These are phyloP conservation scores for Radiomyces spectabilis DNA, from an alignment of 192 early-diverging fungal genomes.

Conservation along the genomic window DNA sequence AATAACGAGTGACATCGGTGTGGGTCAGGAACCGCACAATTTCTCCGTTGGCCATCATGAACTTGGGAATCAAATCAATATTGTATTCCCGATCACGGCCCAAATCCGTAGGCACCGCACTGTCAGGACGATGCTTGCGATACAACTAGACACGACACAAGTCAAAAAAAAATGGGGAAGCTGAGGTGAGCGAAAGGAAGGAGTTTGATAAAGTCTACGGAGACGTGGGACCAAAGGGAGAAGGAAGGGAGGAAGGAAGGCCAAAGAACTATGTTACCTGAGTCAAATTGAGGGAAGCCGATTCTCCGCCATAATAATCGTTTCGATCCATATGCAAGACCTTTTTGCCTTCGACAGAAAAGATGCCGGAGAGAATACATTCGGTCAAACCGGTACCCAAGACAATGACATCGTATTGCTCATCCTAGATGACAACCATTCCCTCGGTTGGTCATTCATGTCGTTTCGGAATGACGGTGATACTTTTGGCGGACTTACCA, in stretches of 20 bases:
- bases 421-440: slow-evolving; percentile 68
- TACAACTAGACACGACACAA: no score
- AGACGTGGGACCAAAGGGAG: no score
- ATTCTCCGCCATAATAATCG: slow-evolving; percentile 98
- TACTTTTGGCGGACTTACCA: not conserved
- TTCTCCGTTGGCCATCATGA: slow-evolving; percentile 98
- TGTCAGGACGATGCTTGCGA: slow-evolving; percentile 57
- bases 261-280: slow-evolving; percentile 69
- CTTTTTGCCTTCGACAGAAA: slow-evolving; percentile 87
- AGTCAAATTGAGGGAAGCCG: slow-evolving; percentile 91
- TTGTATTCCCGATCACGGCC: slow-evolving; percentile 88
- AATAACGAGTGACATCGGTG: slow-evolving; percentile 96
- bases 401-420: slow-evolving; percentile 84
- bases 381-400: slow-evolving; percentile 87
- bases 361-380: slow-evolving; percentile 81
- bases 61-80: slow-evolving; percentile 98
- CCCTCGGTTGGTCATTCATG: no score
- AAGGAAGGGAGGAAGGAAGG: no score
- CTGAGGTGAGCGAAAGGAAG: no score
- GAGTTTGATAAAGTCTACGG: no score
- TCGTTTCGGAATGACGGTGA: not conserved
- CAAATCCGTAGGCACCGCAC: slow-evolving; percentile 38
- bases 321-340: slow-evolving; percentile 91
- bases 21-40: slow-evolving; percentile 95
- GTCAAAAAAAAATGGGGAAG: no score